phyloP scores from a whole-genome alignment of 208 protist species.

The Blastocrithidia nonstop region DNA sequence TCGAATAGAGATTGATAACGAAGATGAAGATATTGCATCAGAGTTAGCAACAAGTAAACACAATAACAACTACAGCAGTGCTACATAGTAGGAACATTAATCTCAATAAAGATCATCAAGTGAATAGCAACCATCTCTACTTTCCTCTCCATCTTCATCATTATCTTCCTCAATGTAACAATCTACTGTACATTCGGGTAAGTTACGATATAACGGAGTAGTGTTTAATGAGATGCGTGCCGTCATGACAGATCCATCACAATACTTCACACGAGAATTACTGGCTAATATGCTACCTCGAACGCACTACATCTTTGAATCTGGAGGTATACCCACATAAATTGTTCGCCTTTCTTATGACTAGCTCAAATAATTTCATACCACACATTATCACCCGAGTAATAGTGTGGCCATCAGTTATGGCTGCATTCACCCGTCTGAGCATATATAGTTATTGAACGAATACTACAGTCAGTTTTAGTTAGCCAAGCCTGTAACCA shows the following conservation, averaged over 20 bases:
- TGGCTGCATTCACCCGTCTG: slow-evolving; percentile 54
- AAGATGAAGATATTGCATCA: slow-evolving; percentile 4
- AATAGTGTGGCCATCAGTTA: slow-evolving; percentile 87
- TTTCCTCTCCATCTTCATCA: too few relatives aligned
- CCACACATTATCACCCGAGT: slow-evolving; percentile 81
- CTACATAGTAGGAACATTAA: too few relatives aligned
- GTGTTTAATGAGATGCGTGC: slow-evolving; percentile 93
- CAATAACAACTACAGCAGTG: too few relatives aligned
- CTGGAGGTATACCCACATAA: slow-evolving; percentile 79
- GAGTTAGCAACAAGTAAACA: too few relatives aligned
- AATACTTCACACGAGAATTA: slow-evolving; percentile 52
- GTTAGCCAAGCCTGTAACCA: slow-evolving; percentile 13
- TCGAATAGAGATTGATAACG: slow-evolving; percentile 61
- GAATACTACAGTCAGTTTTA: slow-evolving; percentile 47
- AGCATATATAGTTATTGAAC: slow-evolving; percentile 52
- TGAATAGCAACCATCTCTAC: too few relatives aligned
- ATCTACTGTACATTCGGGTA: too few relatives aligned
- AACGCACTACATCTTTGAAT: slow-evolving; percentile 82
- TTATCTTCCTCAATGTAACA: too few relatives aligned
- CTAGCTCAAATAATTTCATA: slow-evolving; percentile 79
- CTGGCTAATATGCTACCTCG: slow-evolving; percentile 68
- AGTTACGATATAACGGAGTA: slow-evolving; percentile 89
- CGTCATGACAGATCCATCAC: slow-evolving; percentile 70
- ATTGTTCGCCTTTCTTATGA: slow-evolving; percentile 79
- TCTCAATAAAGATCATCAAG: too few relatives aligned